Base-by-base conservation (phyloP, 1,284 basidiomycete genomes). In the Kwoniella shivajii region DNA sequence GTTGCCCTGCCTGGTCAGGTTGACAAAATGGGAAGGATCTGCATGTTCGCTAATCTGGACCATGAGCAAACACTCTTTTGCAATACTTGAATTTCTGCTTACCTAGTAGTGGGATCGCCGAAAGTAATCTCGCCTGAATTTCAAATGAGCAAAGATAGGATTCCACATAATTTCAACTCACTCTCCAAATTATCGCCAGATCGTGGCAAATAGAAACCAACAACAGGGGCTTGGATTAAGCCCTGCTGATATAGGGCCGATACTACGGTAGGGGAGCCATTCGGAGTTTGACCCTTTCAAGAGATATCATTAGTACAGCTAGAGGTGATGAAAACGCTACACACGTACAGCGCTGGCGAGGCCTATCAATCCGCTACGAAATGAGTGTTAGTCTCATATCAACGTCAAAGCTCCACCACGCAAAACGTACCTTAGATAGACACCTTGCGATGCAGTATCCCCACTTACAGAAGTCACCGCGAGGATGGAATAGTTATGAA, bases 71-170 rank as follows among this genome's bases (percentile, higher is more conserved):
- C 29, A 44, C 24, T 14, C 7, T 5, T 2, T 20, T 31, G 11
- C 14, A 11, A 3, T 4, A 20, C 9, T 6, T 18, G 24, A 45
- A 10, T 14, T 14, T 7, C 10, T 6, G 6, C 41, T 22, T 36
- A 53, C 51, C 51, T 53, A 14, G 51, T 45, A 6, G 41, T n/a
- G 4, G 51, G 51, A 38, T 53, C 51, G 14, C 51, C 51, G 22
- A 53, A 53, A 6, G 56, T 44, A 27, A 53, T 37, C 24, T 53
- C 51, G 14, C 51, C 51, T 53, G n/a, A n/a, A n/a, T 16, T 30
- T 4, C 6, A 4, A 42, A 7, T 26, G 16, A 9, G 37, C 37
- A 38, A 38, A 38, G n/a, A 10, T 38, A n/a, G n/a, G n/a, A n/a
- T n/a, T n/a, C n/a, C n/a, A n/a, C 37, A n/a, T 38, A 38, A 10